Percentiles rank a stretch among this genome's conserved stretches.
phyloP scores from a whole-genome alignment of 805 yeast species.

The Komagataella kurtzmanii region DNA sequence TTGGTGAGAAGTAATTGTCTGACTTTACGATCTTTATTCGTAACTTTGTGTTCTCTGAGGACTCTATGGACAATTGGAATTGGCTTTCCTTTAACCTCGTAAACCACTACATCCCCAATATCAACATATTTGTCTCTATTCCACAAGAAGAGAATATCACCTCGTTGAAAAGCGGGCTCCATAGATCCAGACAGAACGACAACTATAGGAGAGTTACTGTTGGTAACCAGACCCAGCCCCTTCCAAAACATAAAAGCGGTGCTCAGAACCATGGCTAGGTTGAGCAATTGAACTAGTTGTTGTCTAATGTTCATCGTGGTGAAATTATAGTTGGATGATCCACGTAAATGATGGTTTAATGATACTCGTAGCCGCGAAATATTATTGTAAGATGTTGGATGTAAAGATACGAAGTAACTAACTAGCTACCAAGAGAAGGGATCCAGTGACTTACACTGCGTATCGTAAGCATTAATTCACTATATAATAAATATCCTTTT shows the following conservation, averaged over 20 bases:
- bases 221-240: constrained; percentile 57
- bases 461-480: too few species aligned
- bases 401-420: background rate
- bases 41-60: constrained; percentile 60
- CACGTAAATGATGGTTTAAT: background rate
- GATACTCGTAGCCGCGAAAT: background rate
- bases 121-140: constrained; percentile 54
- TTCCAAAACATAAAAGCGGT: constrained; percentile 93
- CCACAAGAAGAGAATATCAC: constrained; percentile 87
- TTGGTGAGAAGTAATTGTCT: constrained; percentile 75
- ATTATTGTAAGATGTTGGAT: background rate
- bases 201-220: constrained; percentile 87
- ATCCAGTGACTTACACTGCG: background rate
- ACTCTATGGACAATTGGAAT: constrained; percentile 98
- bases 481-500: background rate
- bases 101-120: constrained; percentile 92
- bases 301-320: constrained; percentile 43
- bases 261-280: constrained; percentile 66
- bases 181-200: constrained; percentile 96
- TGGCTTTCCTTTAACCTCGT: constrained; percentile 61
- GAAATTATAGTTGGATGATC: background rate
- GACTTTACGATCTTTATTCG: constrained; percentile 6
- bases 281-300: constrained; percentile 52
- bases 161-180: constrained; percentile 99
- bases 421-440: background rate